These are phyloP conservation scores for Aspergillus hiratsukae DNA, from an alignment of 2,329 filamentous ascomycete genomes.

Conservation along the genomic window DNA sequence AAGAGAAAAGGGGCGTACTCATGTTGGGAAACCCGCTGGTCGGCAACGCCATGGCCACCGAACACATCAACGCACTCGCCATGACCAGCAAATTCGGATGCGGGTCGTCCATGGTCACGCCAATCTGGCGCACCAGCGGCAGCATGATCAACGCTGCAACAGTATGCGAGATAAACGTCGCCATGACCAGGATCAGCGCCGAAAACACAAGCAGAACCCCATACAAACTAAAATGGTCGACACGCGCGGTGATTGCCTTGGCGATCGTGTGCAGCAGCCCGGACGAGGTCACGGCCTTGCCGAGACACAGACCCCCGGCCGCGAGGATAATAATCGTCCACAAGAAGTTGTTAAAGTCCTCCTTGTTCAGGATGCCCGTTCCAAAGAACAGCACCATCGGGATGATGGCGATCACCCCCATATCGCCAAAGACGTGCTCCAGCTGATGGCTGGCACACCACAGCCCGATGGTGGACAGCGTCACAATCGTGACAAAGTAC, in stretches of 20 bases:
- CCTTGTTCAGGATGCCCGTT: conserved; percentile 91
- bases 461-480: conserved; percentile 75
- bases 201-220: conserved; percentile 82
- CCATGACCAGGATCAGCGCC: conserved; percentile 78
- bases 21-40: conserved; percentile 98
- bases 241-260: conserved; percentile 64
- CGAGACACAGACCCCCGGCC: conserved; percentile 84
- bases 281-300: conserved; percentile 90
- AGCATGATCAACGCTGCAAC: conserved; percentile 93
- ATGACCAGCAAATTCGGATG: conserved; percentile 95
- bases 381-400: conserved; percentile 96
- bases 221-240: conserved; percentile 78
- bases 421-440: conserved; percentile 85
- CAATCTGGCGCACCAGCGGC: conserved; percentile 83
- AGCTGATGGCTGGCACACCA: conserved; percentile 94
- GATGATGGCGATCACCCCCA: conserved; percentile 97
- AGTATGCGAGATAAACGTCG: conserved; percentile 96
- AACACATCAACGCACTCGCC: conserved; percentile 93
- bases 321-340: conserved; percentile 99
- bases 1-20: conserved; percentile 63
- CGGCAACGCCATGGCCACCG: conserved; percentile 92
- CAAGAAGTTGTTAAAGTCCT: conserved; percentile 99
- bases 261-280: conserved; percentile 89
- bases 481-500: conserved; percentile 86
- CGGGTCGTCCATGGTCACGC: conserved; percentile 76